These are phyloP conservation scores for Phytophthora agathidicida DNA, from an alignment of 352 stramenopile species.

Conservation along the genomic window DNA sequence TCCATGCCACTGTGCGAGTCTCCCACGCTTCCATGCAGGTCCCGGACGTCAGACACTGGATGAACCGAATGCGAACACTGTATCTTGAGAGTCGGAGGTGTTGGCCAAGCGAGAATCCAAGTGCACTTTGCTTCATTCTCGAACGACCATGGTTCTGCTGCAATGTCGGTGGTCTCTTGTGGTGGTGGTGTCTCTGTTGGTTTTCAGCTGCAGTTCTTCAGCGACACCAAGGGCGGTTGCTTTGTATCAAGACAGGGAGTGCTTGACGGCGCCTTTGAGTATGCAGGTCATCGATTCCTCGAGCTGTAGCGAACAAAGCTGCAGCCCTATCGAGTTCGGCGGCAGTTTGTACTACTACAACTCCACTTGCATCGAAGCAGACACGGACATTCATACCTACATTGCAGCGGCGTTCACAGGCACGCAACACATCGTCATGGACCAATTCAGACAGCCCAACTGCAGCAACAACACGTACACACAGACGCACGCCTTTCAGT, in stretches of 20 bases:
- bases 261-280: constrained; percentile 18
- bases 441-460: constrained; percentile 25
- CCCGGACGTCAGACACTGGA: constrained; percentile 21
- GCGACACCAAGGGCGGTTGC: constrained; percentile 16
- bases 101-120: background rate
- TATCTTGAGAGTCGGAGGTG: constrained; percentile 14
- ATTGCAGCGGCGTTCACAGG: constrained; percentile 15
- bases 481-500: constrained; percentile 26
- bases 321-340: constrained; percentile 18
- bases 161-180: constrained; percentile 11
- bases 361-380: constrained; percentile 4
- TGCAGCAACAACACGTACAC: constrained; percentile 26
- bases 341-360: constrained; percentile 30
- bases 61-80: constrained; percentile 5
- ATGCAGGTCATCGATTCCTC: constrained; percentile 24
- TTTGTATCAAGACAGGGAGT: constrained; percentile 24
- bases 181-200: constrained; percentile 8
- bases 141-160: constrained; percentile 29
- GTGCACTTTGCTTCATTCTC: constrained; percentile 20
- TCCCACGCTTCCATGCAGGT: constrained; percentile 32
- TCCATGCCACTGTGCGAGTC: constrained; percentile 21
- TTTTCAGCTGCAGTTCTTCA: background rate
- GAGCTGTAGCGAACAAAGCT: constrained; percentile 20
- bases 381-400: constrained; percentile 5
- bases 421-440: constrained; percentile 30